Percentiles rank a stretch among this genome's conserved stretches.
These are phyloP conservation scores for Nicotiana paniculata DNA, from an alignment of 257 asterid genomes.

Conservation along the genomic window DNA sequence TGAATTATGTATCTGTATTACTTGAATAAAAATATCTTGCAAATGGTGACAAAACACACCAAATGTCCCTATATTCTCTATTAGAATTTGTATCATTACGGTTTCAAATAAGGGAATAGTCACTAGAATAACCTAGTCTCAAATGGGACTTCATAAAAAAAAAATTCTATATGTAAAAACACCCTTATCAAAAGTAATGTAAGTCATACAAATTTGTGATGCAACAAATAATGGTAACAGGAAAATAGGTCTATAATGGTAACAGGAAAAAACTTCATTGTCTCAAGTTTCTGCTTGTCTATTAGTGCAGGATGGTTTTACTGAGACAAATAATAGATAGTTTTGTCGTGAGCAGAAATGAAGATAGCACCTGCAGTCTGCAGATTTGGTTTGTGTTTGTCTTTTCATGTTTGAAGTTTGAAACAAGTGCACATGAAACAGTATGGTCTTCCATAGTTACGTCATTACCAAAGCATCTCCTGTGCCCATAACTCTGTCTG, in stretches of 20 bases:
- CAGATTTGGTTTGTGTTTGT: not conserved
- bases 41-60: not conserved
- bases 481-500: conserved; percentile 19
- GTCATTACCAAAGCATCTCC: conserved; percentile 12
- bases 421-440: conserved; percentile 1
- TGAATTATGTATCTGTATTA: not conserved
- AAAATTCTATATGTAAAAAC: not conserved
- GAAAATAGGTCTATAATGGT: not conserved
- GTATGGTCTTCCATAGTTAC: not conserved
- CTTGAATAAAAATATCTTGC: not conserved
- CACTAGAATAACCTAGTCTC: not conserved
- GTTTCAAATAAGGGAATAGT: not conserved
- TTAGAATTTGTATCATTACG: not conserved
- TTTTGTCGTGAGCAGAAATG: not conserved
- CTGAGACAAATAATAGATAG: not conserved
- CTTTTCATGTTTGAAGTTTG: conserved; percentile 11
- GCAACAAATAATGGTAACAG: not conserved
- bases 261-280: not conserved
- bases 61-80: not conserved
- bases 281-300: not conserved
- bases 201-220: no score
- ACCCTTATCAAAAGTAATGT: not conserved
- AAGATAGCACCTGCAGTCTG: not conserved
- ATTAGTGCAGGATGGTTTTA: not conserved
- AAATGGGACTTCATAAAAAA: not conserved